Base-by-base conservation (phyloP, 2,329 filamentous ascomycete genomes). In the Alternaria atra region DNA sequence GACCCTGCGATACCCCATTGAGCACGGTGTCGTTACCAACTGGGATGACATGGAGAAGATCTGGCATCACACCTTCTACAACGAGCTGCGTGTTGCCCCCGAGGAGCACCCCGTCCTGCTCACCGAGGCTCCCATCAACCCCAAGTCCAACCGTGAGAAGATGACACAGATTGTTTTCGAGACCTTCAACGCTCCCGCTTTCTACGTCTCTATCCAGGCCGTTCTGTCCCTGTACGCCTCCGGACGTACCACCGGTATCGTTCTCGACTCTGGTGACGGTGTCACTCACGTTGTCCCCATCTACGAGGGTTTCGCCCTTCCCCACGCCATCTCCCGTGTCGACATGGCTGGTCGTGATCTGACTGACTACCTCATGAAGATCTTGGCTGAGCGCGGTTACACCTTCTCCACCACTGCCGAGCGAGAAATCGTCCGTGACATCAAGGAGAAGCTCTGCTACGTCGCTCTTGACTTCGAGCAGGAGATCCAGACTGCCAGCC, bases 21-120 rank as follows among this genome's bases (percentile, higher is more conserved):
- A 99, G 90, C 95, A 99, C 90, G 95, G 95, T 95, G 95, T 99
- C 79, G 95, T 99, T 82, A 99, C 95, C 87, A 98, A 98, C 92
- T 99, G 95, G 95, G 95, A 99, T 84, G 95, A 98, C 85, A 98
- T 98, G 95, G 95, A 98, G 89, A 98, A 98, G 91, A 98, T 99
- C 79, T 99, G 95, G 95, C 95, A 99, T 85, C 95, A 99, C 92
- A 98, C 95, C 82, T 99, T 99, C 90, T 99, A 98, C 92, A 99
- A 99, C 87, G 95, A 99, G 89, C 89, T 99, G 81, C 94, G 95
- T 94, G 95, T 99, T 72, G 95, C 95, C 78, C 95, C 95, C 78
- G 95, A 99, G 89, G 95, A 99, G 91, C 95, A 99, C 90, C 95
- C 95, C 78, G 94, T 98, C 82, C 90, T 99, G 81, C 89, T 99